Base-by-base conservation (phyloP, 768 basidiomycete genomes). In the Thelephora ganbajun region DNA sequence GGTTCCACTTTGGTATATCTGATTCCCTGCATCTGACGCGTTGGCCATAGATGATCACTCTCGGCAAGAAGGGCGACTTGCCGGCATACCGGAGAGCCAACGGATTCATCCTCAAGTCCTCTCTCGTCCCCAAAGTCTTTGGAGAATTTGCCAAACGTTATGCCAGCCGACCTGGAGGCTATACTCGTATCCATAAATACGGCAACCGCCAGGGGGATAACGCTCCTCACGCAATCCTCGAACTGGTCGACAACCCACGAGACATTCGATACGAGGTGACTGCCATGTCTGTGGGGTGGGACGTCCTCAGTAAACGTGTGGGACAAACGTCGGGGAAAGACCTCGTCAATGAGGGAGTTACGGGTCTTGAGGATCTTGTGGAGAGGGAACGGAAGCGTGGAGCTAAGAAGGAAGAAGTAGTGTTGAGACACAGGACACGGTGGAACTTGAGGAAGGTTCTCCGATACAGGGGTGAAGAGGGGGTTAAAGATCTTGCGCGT, bases 151-250 rank as follows among this genome's bases (percentile, higher is more conserved):
- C 90, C 0, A 59, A 75, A 52, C 83, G 96, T 42, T 99, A 97
- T 63, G 71, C 77, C 0, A 55, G 70, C 13, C 77, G 96, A 2
- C 81, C 82, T 2, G 96, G 96, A 1, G 96, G 96, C 7, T 99
- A 97, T 68, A 98, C 94, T 5, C 81, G 96, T 19, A 82, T 98
- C 51, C 81, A 90, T 62, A 89, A 83, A 61, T 87, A 80, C 53
- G 94, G 93, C n/a, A 77, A 83, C 61, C 78, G 94, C 5, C 71
- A 67, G 48, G 92, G 93, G 12, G 96, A 99, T 68, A 88, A 93
- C 56, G 96, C 96, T 20, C 90, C 92, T 1, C 73, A 82, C 56
- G 92, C 93, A 3, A 77, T 99, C 52, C 64, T 99, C 39, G 89
- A 94, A 61, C 70, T 99, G n/a, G 93, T 98, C 26, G 96, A 98